Percentiles rank a stretch among this genome's conserved stretches.
These are phyloP conservation scores for Pichiaceae sp. DNA, from an alignment of 1,139 yeast species.

Conservation along the genomic window DNA sequence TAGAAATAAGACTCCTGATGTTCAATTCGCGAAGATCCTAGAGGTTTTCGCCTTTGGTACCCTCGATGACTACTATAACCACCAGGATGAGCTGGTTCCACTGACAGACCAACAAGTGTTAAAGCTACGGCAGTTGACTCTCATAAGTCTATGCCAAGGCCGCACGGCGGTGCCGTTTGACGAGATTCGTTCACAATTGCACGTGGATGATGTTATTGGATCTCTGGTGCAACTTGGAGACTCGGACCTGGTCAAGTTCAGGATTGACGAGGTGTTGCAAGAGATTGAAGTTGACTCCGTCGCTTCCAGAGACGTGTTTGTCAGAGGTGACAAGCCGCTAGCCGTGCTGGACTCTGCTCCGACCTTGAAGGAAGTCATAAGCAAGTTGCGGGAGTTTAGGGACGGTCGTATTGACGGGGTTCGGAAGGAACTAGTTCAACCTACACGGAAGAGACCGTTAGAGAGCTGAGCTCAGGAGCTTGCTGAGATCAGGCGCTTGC, in stretches of 20 bases:
- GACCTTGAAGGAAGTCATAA: conserved; percentile 2
- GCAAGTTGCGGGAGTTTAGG: conserved; percentile 1
- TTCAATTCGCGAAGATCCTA: conserved; percentile 15
- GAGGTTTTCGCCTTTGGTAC: conserved; percentile 27
- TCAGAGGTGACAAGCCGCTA: conserved; percentile 10
- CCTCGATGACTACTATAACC: conserved; percentile 15
- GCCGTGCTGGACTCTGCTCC: background rate
- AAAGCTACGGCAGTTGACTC: conserved; percentile 24
- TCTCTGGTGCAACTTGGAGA: conserved; percentile 12
- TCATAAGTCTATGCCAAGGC: conserved; percentile 17
- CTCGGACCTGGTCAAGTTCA: conserved; percentile 11
- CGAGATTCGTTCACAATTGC: background rate
- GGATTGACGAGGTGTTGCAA: conserved; percentile 16
- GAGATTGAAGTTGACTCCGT: conserved; percentile 13
- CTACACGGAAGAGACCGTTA: conserved; percentile 4
- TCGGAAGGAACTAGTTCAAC: background rate
- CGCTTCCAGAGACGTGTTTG: conserved; percentile 10
- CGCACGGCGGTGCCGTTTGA: background rate
- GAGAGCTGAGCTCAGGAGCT: too few relatives aligned
- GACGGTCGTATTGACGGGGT: conserved; percentile 2
- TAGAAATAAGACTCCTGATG: conserved; percentile 5
- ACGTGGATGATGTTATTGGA: conserved; percentile 11
- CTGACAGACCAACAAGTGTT: conserved; percentile 16
- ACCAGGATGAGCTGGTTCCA: conserved; percentile 9
- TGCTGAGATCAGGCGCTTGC: too few relatives aligned